Base-by-base conservation (phyloP, 2,329 filamentous ascomycete genomes). In the Penicillium italicum region DNA sequence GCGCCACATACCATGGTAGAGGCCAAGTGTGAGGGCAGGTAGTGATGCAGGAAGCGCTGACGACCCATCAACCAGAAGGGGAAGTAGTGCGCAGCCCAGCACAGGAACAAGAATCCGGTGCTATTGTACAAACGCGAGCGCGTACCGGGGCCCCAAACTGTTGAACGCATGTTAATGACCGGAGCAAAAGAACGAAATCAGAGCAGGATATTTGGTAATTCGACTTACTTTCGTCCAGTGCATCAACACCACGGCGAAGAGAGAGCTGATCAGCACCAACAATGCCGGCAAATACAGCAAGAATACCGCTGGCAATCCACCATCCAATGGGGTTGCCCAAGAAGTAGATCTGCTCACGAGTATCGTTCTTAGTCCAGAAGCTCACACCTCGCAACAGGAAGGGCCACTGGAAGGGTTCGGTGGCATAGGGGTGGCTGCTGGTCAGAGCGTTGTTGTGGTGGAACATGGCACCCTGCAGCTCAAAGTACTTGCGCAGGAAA, bases 391-490 rank as follows among this genome's bases (percentile, higher is more conserved):
- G 88, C 55, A 99, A 85, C 71, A 99, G 82, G 84, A 99, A 97
- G 1, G 94, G 94, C 94, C 94, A 99, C 70, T 96, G 90, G 78
- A 95, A 94, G 7, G 94, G 94, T 72, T 92, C 88, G 67, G 91
- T 96, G 40, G 94, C 85, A 74, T 99, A 99, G 1, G 94, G 94
- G 74, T 99, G 94, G 72, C 90, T 96, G 78, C 91, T 95, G 42
- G 94, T 99, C 71, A 99, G 80, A 68, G 95, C 93, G 75, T 92
- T 97, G 83, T 99, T 99, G 82, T 99, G 94, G 83, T 89, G 93
- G 83, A 99, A 99, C 92, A 99, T 99, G 67, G 92, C 91, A 47
- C 93, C 86, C 77, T 99, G 94, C 56, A 99, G 83, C 79, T 99
- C 94, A 62, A 97, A 85, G 82, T 93, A 99, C 79, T 99, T 99